These are phyloP conservation scores for Sugiyamaella castrensis DNA, from an alignment of 1,139 yeast species.

Conservation along the genomic window DNA sequence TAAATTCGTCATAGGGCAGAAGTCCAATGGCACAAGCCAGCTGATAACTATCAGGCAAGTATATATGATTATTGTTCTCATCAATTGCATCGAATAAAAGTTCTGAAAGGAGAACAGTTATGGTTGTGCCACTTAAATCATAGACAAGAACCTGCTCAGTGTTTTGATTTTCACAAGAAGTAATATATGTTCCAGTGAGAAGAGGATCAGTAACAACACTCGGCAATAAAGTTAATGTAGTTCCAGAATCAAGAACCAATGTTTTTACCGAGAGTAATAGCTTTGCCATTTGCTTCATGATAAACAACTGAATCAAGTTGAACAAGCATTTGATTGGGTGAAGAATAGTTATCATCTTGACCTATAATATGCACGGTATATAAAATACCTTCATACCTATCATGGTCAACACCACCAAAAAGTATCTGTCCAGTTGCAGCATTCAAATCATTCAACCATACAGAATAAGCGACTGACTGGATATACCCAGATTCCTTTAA, in stretches of 20 bases:
- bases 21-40: slow-evolving; percentile 32
- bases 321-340: slow-evolving; percentile 26
- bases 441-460: slow-evolving; percentile 47
- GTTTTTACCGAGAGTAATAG: slow-evolving; percentile 13
- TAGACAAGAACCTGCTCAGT: slow-evolving; percentile 25
- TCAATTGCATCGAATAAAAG: slow-evolving; percentile 25
- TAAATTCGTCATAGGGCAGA: slow-evolving; percentile 8
- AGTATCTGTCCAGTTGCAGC: slow-evolving; percentile 47
- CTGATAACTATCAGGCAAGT: slow-evolving; percentile 23
- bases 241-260: slow-evolving; percentile 37
- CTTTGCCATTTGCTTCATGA: slow-evolving; percentile 12
- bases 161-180: slow-evolving; percentile 20
- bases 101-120: slow-evolving; percentile 30
- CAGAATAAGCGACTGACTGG: slow-evolving; percentile 49
- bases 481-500: slow-evolving; percentile 45
- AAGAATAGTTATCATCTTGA: slow-evolving; percentile 10
- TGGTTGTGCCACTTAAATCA: slow-evolving; percentile 33
- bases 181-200: slow-evolving; percentile 22
- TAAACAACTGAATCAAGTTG: slow-evolving; percentile 21
- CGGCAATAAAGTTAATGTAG: slow-evolving; percentile 36
- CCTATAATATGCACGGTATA: slow-evolving; percentile 27
- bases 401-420: slow-evolving; percentile 60
- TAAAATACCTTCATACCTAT: slow-evolving; percentile 48
- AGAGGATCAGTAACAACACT: slow-evolving; percentile 22
- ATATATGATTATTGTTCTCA: slow-evolving; percentile 20